Base-by-base conservation (phyloP, 2,329 filamentous ascomycete species). In the Arachnopeziza araneosa region DNA sequence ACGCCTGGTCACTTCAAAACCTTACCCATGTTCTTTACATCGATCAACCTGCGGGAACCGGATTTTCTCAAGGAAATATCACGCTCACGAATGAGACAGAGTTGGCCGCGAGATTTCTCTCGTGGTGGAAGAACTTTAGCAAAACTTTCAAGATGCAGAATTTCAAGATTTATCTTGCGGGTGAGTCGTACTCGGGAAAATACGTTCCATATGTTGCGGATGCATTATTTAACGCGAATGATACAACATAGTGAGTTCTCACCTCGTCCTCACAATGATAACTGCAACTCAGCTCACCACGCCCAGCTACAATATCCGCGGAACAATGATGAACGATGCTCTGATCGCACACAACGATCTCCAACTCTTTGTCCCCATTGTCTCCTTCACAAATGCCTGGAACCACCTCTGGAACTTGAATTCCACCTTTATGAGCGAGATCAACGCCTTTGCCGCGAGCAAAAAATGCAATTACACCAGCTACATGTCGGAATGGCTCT, bases 41-140 rank as follows among this genome's bases (percentile, higher is more conserved):
- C 36, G 69, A 72, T 55, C 69, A 71, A 52, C 70, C 69, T 6
- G 61, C 70, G 0, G 69, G 69, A 5, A 71, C 69, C 1, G 70
- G 69, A 0, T 72, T 70, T 57, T 66, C 65, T 6, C 64, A 66
- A 53, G 69, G 69, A 7, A 82, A 75, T 0, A 78, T 84, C 2
- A 88, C 81, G 0, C 87, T 87, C 10, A 84, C 78, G 2, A 83
- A 81, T 66, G 85, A 91, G 65, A 80, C 84, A 26, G 88, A 91
- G 64, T 79, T 88, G 1, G 87, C 88, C 0, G 73, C 76, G 19
- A 83, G 93, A 65, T 91, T 93, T 71, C 77, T 88, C 17, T 87
- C 87, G 55, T 95, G 91, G 75, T 92, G 86, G 80, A 86, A 87
- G 75, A 91, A 91, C 75, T 92, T 91, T 67, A 75, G 91, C 60